Conservation (phyloP, 116 monocot species). For the Dioscorea cayenensis region DNA sequence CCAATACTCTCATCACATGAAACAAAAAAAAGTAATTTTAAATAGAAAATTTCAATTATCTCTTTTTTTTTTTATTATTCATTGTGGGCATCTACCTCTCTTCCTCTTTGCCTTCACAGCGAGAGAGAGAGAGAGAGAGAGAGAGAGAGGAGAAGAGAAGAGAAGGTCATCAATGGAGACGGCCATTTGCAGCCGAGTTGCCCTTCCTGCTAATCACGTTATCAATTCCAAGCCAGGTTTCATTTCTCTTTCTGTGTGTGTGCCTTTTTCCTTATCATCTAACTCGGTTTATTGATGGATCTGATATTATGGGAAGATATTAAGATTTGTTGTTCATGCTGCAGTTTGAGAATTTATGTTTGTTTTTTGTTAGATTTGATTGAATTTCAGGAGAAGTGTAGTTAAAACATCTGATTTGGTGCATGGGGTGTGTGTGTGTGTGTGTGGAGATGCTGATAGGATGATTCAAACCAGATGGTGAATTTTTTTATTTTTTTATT, state of each 20-base stretch:
- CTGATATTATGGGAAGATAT: not conserved
- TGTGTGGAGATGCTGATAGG: no score
- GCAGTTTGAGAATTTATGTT: no score
- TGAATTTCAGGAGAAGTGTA: no score
- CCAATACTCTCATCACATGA: no score
- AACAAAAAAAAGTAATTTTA: no score
- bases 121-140: not conserved
- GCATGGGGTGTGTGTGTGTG: no score
- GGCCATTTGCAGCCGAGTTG: constrained; percentile 32
- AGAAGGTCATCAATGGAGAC: constrained; percentile 31
- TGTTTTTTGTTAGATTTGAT: no score
- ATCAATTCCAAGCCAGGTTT: constrained; percentile 25
- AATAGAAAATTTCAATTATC: no score
- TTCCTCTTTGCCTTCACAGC: not conserved
- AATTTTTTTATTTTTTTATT: no score
- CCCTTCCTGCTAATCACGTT: constrained; percentile 31
- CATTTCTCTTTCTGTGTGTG: no score
- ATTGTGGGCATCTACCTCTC: not conserved
- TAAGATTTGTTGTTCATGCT: not conserved
- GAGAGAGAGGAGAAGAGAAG: not conserved
- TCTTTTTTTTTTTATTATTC: not conserved
- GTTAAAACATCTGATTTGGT: no score
- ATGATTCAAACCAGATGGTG: no score
- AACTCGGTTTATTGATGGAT: not conserved
- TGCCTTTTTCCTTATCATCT: not conserved